A percentile compares a stretch with the other conserved stretches of the same genome.
phyloP scores from a whole-genome alignment of 2,329 filamentous ascomycete genomes.

The Xylaria sp. region DNA sequence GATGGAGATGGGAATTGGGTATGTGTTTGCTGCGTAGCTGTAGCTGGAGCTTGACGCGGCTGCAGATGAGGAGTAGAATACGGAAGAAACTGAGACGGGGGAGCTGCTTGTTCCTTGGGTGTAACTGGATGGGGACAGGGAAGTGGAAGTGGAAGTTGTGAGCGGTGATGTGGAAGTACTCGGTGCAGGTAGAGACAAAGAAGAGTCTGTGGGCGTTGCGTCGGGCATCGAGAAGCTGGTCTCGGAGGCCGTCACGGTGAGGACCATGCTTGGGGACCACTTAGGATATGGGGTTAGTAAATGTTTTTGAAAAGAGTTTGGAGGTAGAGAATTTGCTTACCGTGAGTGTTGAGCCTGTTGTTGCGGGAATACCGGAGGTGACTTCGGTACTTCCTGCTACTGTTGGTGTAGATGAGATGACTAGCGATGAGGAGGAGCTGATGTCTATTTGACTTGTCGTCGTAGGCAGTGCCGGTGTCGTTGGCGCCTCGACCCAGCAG shows the following conservation, averaged over 20 bases:
- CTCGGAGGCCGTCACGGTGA: slow-evolving; percentile 2
- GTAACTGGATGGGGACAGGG: not conserved
- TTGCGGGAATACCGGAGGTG: not conserved
- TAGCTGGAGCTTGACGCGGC: not conserved
- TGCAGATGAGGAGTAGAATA: not conserved
- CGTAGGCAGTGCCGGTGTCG: not conserved
- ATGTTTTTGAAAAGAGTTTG: not conserved
- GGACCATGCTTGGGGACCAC: slow-evolving; percentile 6
- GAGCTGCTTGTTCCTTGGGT: not conserved
- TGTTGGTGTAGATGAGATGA: not conserved
- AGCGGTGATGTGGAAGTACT: not conserved
- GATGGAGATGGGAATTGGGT: not conserved
- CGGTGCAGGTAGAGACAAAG: not conserved
- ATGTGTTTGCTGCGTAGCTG: not conserved
- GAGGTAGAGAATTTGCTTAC: not conserved
- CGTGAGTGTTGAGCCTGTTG: not conserved
- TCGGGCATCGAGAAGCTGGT: slow-evolving; percentile 6
- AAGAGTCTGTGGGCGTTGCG: not conserved
- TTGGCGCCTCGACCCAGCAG: slow-evolving; percentile 6
- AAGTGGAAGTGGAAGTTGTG: not conserved
- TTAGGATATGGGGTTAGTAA: not conserved
- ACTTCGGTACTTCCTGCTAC: not conserved
- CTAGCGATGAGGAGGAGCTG: not conserved
- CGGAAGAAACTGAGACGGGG: not conserved
- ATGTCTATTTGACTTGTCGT: not conserved